Base-by-base conservation (phyloP, 2,329 filamentous ascomycete species). In the Dactylellina sp. region DNA sequence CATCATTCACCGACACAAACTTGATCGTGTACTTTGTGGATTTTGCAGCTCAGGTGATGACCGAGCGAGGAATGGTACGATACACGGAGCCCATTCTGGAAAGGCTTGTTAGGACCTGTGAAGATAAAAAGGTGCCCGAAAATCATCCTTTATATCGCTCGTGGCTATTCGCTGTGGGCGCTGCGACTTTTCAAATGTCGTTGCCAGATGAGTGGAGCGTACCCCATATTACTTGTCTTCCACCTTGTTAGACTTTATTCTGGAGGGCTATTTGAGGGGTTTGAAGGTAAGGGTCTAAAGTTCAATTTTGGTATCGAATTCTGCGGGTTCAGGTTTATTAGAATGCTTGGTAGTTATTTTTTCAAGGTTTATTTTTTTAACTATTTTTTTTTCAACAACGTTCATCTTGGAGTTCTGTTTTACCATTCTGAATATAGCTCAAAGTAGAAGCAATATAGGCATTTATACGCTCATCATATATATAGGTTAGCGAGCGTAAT, bases 11-110 rank as follows among this genome's bases (percentile, higher is more conserved):
- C 28, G 7, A 56, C 39, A 37, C 52, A 56, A n/a, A 22, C 16
- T 2, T 39, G 39, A 22, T 18, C 16, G 37, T 24, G 25, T 7
- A 1, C 7, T 50, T 39, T 40, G 11, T 57, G 11, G 35, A 55
- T 1, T n/a, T 40, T 3, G 46, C 49, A 32, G 37, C 16, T 14
- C 20, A 37, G 2, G 24, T 62, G 1, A 46, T 70, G 49, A 70
- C 56, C 2, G 25, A 28, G 1, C 37, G 64, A 42, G 64, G 64
- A 1, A 14, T 70, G 11, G 22, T 49, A 7, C 55, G 64, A 14
- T 70, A 70, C 22, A 46, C 47, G 7, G 56, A 55, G 12, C 56
- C 64, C 9, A 32, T 56, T 7, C 14, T 62, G 3, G 56, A 70
- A 16, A 47, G 40, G 35, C 2, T 70, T 2, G 18, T 70, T 37